Conservation (phyloP, 1,284 basidiomycete species). For the Marasmius sp. region DNA sequence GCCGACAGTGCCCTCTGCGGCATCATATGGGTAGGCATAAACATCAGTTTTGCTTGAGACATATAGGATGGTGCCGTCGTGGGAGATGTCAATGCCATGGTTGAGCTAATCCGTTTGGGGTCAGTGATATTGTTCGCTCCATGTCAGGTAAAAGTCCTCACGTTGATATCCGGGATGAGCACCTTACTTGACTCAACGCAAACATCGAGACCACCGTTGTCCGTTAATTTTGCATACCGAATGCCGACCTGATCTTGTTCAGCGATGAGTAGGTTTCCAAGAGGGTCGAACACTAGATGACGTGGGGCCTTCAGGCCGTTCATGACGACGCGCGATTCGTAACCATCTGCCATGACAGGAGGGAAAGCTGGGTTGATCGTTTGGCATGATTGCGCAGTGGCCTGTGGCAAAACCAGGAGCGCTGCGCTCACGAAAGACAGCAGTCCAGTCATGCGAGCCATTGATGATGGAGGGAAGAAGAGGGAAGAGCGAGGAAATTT, state of each 20-base stretch:
- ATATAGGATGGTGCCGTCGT: not conserved
- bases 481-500: too few relatives aligned
- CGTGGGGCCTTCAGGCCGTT: not conserved
- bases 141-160: not conserved
- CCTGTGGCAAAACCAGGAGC: too few relatives aligned
- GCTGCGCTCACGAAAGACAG: too few relatives aligned
- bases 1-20: not conserved
- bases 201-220: not conserved
- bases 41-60: not conserved
- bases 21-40: not conserved
- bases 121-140: not conserved
- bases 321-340: not conserved
- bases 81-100: not conserved
- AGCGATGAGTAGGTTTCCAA: not conserved
- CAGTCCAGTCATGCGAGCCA: too few relatives aligned
- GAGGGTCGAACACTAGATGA: not conserved
- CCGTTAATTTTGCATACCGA: not conserved
- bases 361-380: not conserved
- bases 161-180: not conserved
- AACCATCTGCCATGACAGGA: not conserved
- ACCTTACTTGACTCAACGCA: not conserved
- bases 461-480: too few relatives aligned
- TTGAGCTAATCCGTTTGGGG: not conserved
- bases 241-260: not conserved
- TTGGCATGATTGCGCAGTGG: not conserved